Evolutionary conservation across 139 green algal genomes (phyloP).

Genomic region (Tetradesmus obliquus): DNA sequence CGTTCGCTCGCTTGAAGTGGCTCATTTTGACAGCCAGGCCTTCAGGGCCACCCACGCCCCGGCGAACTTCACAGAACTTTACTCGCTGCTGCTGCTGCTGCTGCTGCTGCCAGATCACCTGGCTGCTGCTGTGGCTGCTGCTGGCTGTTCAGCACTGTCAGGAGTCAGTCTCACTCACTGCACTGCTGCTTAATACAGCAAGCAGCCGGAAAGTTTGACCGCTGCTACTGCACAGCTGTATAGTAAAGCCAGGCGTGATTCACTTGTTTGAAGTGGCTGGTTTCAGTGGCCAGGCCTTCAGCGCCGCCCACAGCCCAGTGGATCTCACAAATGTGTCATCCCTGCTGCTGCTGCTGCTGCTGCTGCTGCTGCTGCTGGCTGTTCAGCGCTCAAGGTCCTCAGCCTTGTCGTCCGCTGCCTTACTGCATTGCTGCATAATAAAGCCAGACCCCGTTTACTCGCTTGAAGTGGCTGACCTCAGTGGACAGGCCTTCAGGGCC

Average conservation of each 20-base stretch:
- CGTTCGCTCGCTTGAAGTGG: slow-evolving; percentile 17
- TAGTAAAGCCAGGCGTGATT: slow-evolving; percentile 24
- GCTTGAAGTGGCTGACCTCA: slow-evolving; percentile 11
- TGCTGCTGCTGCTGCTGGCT: slow-evolving; percentile 3
- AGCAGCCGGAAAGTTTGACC: too few species aligned
- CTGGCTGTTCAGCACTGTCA: not conserved
- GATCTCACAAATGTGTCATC: slow-evolving; percentile 17
- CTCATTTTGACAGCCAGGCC: not conserved
- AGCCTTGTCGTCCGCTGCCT: too few species aligned
- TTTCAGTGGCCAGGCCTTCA: not conserved
- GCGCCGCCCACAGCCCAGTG: not conserved
- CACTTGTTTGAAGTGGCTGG: slow-evolving; percentile 15
- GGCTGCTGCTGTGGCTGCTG: not conserved
- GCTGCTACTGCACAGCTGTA: not conserved
- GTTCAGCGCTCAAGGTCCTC: not conserved
- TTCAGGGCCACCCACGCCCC: not conserved
- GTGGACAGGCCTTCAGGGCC: not conserved
- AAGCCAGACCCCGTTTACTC: not conserved
- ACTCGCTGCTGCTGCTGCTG: not conserved
- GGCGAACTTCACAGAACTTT: not conserved
- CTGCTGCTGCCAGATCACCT: not conserved
- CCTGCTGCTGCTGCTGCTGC: not conserved
- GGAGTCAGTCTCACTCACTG: too few species aligned
- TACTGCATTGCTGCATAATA: too few species aligned
- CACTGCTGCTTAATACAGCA: too few species aligned